Conservation (phyloP, 2,329 filamentous ascomycete species). For the Penicillium capsulatum region DNA sequence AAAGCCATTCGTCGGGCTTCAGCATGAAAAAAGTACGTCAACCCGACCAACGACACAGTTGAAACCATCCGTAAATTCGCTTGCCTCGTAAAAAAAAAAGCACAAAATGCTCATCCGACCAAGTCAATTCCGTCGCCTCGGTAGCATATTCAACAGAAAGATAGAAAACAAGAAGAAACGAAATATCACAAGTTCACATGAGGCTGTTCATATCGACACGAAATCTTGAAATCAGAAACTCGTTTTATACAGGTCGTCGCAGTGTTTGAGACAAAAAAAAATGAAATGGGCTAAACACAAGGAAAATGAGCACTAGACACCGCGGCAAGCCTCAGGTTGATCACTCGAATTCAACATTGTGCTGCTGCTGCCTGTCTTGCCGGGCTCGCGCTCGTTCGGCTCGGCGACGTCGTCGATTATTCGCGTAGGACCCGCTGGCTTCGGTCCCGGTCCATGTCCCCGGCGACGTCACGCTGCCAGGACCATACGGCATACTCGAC, state of each 20-base stretch:
- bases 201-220: slow-evolving; percentile 15
- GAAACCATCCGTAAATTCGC: slow-evolving; percentile 14
- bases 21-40: too few species aligned
- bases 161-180: slow-evolving; percentile 2
- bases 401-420: slow-evolving; percentile 50
- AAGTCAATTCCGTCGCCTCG: slow-evolving; percentile 6
- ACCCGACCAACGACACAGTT: slow-evolving; percentile 1
- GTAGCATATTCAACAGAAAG: background rate
- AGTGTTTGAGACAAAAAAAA: slow-evolving; percentile 1
- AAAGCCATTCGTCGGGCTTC: too few species aligned
- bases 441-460: slow-evolving; percentile 47
- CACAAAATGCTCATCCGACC: background rate
- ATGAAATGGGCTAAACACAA: background rate
- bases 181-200: slow-evolving; percentile 10
- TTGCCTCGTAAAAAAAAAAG: slow-evolving; percentile 9
- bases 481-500: slow-evolving; percentile 39
- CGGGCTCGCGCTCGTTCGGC: slow-evolving; percentile 49
- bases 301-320: background rate
- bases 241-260: slow-evolving; percentile 20
- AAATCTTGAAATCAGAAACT: slow-evolving; percentile 4
- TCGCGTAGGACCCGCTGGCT: slow-evolving; percentile 50
- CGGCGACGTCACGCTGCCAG: slow-evolving; percentile 41
- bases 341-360: slow-evolving; percentile 49
- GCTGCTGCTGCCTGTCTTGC: slow-evolving; percentile 44
- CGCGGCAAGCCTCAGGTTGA: too few species aligned